Conservation (phyloP, 2,329 filamentous ascomycete genomes). For the Myriosclerotinia scirpicola region DNA sequence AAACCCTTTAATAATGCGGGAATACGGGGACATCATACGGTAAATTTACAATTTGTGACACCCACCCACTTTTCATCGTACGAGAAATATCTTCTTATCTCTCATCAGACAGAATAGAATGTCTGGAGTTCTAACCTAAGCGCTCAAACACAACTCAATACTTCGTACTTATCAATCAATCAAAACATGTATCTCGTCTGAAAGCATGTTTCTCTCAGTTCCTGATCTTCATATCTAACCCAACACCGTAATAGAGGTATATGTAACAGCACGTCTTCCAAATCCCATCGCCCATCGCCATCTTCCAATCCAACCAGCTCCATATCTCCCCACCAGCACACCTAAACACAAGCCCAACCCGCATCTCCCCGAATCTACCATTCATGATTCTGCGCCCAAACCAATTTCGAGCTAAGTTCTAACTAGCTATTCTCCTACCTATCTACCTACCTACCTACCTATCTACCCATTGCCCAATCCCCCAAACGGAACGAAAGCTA, state of each 20-base stretch:
- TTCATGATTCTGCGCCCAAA: slow-evolving; percentile 2
- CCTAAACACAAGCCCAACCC: slow-evolving; percentile 7
- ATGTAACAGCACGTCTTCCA: not conserved
- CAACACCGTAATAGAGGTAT: not conserved
- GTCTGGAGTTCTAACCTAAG: not conserved
- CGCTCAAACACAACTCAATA: not conserved
- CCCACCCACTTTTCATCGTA: slow-evolving; percentile 11
- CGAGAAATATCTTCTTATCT: slow-evolving; percentile 4
- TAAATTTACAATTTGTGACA: slow-evolving; percentile 5
- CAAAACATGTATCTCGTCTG: slow-evolving; percentile 1
- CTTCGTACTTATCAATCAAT: not conserved
- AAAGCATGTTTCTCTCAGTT: not conserved
- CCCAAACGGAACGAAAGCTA: not conserved
- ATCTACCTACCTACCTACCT: too few species aligned
- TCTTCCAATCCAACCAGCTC: slow-evolving; percentile 8
- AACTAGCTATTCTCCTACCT: not conserved
- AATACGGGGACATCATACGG: not conserved
- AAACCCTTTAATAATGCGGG: not conserved
- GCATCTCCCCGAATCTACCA: slow-evolving; percentile 12
- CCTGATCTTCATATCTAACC: not conserved
- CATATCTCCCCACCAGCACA: slow-evolving; percentile 12
- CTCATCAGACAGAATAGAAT: not conserved
- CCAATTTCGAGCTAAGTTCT: not conserved
- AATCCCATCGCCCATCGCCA: not conserved
- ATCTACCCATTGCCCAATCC: not conserved